These are phyloP conservation scores for Yarrowia galli DNA, from an alignment of 1,139 yeast genomes.

Conservation along the genomic window DNA sequence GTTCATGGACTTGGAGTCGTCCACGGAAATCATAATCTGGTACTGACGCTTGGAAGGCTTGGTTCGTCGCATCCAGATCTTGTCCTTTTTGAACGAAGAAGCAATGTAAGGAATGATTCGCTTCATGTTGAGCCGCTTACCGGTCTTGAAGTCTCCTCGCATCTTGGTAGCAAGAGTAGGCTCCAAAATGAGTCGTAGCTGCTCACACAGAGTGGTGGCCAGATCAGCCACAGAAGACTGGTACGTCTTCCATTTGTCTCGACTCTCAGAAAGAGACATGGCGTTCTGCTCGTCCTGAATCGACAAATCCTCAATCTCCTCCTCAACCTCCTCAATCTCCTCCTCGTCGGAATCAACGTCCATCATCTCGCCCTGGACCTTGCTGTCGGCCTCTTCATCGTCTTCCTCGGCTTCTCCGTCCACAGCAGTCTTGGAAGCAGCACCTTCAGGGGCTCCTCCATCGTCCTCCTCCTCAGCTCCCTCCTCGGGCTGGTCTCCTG, in stretches of 20 bases:
- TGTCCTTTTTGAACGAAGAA: constrained; percentile 95
- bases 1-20: constrained; percentile 97
- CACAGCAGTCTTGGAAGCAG: constrained; percentile 40
- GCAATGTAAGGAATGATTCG: constrained; percentile 98
- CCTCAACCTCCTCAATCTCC: constrained; percentile 47
- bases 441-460: constrained; percentile 38
- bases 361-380: constrained; percentile 35
- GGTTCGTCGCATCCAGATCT: constrained; percentile 97
- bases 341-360: constrained; percentile 44
- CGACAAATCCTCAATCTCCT: constrained; percentile 45
- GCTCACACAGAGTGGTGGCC: constrained; percentile 89
- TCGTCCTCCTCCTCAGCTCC: constrained; percentile 41
- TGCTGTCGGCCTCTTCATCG: constrained; percentile 39
- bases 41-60: constrained; percentile 97
- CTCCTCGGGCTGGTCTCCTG: constrained; percentile 37
- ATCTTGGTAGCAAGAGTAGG: constrained; percentile 95
- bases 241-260: constrained; percentile 80
- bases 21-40: constrained; percentile 97
- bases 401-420: constrained; percentile 41
- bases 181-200: constrained; percentile 86
- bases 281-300: constrained; percentile 51
- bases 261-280: constrained; percentile 64
- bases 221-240: constrained; percentile 86
- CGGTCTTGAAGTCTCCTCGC: constrained; percentile 95
- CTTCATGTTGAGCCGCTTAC: constrained; percentile 96